Percentiles rank a stretch among this genome's conserved stretches.
phyloP scores from a whole-genome alignment of 768 basidiomycete genomes.

The Pleurotus djamor region DNA sequence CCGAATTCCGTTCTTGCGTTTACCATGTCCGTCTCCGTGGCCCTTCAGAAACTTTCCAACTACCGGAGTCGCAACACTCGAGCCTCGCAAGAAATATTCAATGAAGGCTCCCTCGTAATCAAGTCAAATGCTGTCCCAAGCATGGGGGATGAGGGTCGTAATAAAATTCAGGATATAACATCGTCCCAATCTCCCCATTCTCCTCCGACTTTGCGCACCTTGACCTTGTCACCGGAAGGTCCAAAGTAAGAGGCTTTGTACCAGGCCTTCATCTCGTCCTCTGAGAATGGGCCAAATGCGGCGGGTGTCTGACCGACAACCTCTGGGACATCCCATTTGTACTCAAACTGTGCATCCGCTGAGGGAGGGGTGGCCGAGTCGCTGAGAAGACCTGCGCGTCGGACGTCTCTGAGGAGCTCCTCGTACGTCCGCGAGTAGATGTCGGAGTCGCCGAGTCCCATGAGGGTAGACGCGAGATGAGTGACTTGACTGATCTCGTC shows the following conservation, averaged over 20 bases:
- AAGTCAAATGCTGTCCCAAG: conserved; percentile 40
- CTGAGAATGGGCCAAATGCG: conserved; percentile 77
- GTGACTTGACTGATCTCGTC: conserved; percentile 66
- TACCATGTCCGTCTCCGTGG: conserved; percentile 43
- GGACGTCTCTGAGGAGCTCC: conserved; percentile 74
- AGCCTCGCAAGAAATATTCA: conserved; percentile 58
- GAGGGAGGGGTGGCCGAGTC: conserved; percentile 73
- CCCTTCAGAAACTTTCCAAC: conserved; percentile 51
- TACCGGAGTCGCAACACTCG: conserved; percentile 50
- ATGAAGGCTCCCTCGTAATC: conserved; percentile 49
- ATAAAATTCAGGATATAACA: conserved; percentile 47
- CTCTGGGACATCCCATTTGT: conserved; percentile 69
- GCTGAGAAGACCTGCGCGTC: conserved; percentile 68
- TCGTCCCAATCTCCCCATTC: conserved; percentile 80
- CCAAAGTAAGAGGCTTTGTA: conserved; percentile 83
- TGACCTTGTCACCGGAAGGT: conserved; percentile 70
- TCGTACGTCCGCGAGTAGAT: conserved; percentile 87
- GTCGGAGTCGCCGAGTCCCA: conserved; percentile 84
- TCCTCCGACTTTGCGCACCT: conserved; percentile 61
- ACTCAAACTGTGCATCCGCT: conserved; percentile 76
- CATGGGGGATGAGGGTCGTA: conserved; percentile 64
- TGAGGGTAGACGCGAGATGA: conserved; percentile 82
- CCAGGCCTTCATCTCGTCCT: conserved; percentile 82
- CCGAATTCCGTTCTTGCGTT: background rate
- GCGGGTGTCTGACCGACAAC: conserved; percentile 40